Evolutionary conservation across 805 yeast genomes (phyloP), one percentile per base, ranked within the genome.

Genomic region (Wickerhamomyces chambardii): DNA sequence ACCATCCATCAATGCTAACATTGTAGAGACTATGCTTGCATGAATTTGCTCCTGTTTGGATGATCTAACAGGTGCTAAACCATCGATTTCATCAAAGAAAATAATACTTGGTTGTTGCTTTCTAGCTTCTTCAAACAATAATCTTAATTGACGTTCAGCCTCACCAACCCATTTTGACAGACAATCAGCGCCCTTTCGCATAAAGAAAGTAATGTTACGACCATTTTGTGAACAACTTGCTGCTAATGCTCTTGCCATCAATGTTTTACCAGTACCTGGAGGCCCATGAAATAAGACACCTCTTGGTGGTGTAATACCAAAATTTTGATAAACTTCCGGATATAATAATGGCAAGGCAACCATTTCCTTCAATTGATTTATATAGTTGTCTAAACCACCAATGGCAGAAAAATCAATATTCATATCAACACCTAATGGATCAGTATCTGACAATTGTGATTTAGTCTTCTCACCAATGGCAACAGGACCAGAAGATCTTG

Each of bases 141-240:
- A 63, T 40, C 98, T 65, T 41, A 92, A 64, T 56, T 92, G 97
- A 45, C 98, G 70, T 59, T 92, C 98, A 6, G 97, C 97, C 58
- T 92, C 98, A 50, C 98, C 98, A 4, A 92, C 97, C 98, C 98
- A 92, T 62, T 92, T 92, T 31, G 95, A 84, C 47, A 92, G 64
- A 53, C 95, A 84, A 56, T 92, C 98, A 0, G 98, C 97, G 44
- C 98, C 99, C 55, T 92, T 92, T 42, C 99, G 66, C 98, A 92
- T 92, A 59, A 87, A 92, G 51, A 92, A 92, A 0, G 98, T 87
- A 38, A 92, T 87, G 46, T 92, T 90, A 41, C 81, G 68, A 12
- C 79, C 78, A 15, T 84, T 78, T 0, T 94, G 75, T 0, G 95
- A 84, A 48, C 95, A 87, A 44, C 95, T 84, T 0, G 97, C 92